Base-by-base conservation (phyloP, 1,284 basidiomycete species). In the Malassezia dermatis region DNA sequence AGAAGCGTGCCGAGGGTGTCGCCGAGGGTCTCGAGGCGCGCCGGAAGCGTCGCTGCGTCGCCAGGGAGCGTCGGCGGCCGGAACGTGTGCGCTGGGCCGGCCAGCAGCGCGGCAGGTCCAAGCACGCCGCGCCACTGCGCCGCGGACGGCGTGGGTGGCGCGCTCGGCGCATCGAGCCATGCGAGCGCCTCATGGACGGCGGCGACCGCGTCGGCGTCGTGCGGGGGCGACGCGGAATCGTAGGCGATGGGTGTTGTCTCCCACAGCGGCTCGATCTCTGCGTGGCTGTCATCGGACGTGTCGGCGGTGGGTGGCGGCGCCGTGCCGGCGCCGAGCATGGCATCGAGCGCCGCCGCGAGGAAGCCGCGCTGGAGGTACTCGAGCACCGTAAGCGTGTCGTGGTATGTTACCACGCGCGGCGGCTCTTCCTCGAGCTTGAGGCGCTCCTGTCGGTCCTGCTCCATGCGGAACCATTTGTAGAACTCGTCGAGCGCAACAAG, bases 401-500 rank as follows among this genome's bases (percentile, higher is more conserved):
- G 57, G 32, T 35, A 42, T 8, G 51, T 37, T 5, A 51, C 19
- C 5, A 47, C 40, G 12, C 34, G 37, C 10, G 44, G 42, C 8
- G 43, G 19, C 7, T 28, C 42, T 19, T 47, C 41, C 8, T 39
- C 57, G 10, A 35, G 13, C 40, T 56, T 54, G 15, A 45, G 21
- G 1, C 48, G 53, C 31, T 59, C 57, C 39, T 56, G 53, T 8
- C 57, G 53, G 24, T 56, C 57, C 42, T 56, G 53, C 44, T 59
- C 56, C 41, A 51, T 52, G 27, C 58, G 53, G 48, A 53, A 59
- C 58, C 58, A 59, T 34, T 56, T 56, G 48, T 44, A 59, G 7
- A 51, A 56, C 46, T 59, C 58, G 49, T 55, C 53, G 15, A 56
- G 44, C 8, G 58, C 53, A 6, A 59, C 42, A 3, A 56, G 34